Conservation (phyloP, 257 asterid species). For the Gardenia jasminoides region DNA sequence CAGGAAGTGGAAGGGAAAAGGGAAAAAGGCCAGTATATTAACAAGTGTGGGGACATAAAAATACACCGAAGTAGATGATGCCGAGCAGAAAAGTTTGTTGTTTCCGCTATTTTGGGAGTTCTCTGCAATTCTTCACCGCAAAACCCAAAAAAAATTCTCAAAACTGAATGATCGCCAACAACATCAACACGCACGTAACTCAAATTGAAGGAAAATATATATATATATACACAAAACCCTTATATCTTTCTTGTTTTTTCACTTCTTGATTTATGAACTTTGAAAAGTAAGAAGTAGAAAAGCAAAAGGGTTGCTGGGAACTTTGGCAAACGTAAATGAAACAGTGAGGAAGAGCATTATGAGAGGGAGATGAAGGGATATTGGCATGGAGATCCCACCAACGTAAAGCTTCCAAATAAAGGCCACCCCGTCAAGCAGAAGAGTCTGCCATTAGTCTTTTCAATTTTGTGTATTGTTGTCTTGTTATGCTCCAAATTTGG, state of each 20-base stretch:
- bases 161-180: neutral
- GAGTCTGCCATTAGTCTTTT: slow-evolving; percentile 44
- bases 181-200: neutral
- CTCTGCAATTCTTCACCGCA: slow-evolving; percentile 18
- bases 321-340: neutral
- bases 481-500: slow-evolving; percentile 55
- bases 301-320: slow-evolving; percentile 1
- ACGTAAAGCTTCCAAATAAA: slow-evolving; percentile 1
- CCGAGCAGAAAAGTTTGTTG: neutral
- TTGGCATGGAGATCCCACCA: slow-evolving; percentile 1
- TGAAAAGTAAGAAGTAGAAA: neutral
- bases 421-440: slow-evolving; percentile 17
- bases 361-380: slow-evolving; percentile 18
- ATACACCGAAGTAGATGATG: neutral
- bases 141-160: slow-evolving; percentile 6
- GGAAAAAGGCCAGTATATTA: neutral
- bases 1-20: neutral
- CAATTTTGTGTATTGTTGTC: slow-evolving; percentile 50
- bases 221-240: no score
- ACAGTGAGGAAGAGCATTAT: neutral
- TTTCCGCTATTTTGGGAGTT: slow-evolving; percentile 29
- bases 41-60: neutral
- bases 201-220: neutral
- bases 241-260: neutral
- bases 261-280: neutral